Percentiles rank a stretch among this genome's conserved stretches.
Conservation (phyloP, 2,329 filamentous ascomycete genomes). For the Beauveria sp. region DNA sequence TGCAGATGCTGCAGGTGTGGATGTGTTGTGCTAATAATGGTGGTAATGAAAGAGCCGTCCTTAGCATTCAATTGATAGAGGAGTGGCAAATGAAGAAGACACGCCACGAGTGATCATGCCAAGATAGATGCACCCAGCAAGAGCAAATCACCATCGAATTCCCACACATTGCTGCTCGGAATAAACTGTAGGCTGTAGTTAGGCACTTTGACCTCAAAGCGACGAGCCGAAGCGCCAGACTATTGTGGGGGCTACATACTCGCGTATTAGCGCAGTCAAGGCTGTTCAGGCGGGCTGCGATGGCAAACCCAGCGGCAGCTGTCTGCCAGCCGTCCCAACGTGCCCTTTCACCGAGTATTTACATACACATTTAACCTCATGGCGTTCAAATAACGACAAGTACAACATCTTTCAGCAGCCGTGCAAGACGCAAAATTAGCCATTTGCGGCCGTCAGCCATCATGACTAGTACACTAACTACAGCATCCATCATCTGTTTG, state of each 20-base stretch:
- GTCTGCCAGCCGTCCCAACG: background rate
- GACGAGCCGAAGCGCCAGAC: too few species aligned
- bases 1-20: background rate
- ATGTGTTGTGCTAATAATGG: background rate
- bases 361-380: background rate
- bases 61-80: too few species aligned
- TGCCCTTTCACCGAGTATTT: background rate
- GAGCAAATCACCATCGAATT: too few species aligned
- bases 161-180: too few species aligned
- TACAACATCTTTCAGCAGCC: background rate
- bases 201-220: too few species aligned
- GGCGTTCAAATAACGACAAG: background rate
- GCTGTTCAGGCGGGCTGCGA: background rate
- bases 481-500: background rate
- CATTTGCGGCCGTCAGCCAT: background rate
- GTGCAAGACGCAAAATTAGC: background rate
- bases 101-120: too few species aligned
- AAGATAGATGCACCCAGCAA: too few species aligned
- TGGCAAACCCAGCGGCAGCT: background rate
- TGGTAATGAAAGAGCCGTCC: too few species aligned
- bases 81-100: too few species aligned
- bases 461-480: background rate
- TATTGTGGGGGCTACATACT: background rate
- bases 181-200: too few species aligned
- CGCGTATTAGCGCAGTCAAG: background rate